Evolutionary conservation across 1,139 yeast species (phyloP).

Genomic region (Blastobotrys apis): DNA sequence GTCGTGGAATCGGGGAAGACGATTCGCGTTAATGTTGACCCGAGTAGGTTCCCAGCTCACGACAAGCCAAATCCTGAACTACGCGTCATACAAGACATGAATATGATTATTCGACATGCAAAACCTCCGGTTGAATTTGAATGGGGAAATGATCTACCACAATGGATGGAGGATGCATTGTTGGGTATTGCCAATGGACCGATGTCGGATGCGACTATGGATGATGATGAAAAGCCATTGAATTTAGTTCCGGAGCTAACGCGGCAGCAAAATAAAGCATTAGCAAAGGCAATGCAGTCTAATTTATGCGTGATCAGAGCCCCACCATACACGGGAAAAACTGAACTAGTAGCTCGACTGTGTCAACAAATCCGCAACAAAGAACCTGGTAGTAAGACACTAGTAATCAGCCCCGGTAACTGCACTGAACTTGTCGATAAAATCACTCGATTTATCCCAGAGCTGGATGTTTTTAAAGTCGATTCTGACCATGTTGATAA

Average conservation of each 20-base stretch:
- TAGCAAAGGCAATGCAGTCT: constrained; percentile 34
- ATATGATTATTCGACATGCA: background rate
- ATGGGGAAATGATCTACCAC: constrained; percentile 27
- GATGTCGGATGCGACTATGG: background rate
- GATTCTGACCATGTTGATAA: background rate
- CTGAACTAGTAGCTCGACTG: constrained; percentile 30
- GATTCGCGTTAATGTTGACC: constrained; percentile 2
- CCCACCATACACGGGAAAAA: constrained; percentile 49
- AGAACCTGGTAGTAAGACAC: background rate
- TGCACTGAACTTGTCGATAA: background rate
- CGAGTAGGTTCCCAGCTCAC: constrained; percentile 8
- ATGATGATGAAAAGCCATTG: background rate
- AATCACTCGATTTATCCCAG: background rate
- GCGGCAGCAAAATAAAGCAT: constrained; percentile 34
- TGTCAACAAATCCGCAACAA: constrained; percentile 29
- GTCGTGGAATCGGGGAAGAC: background rate
- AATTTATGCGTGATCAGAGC: constrained; percentile 43
- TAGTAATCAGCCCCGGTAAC: background rate
- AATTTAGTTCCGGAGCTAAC: constrained; percentile 18
- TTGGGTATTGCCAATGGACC: background rate
- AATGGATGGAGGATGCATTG: constrained; percentile 38
- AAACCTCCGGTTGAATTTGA: background rate
- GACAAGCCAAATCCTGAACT: constrained; percentile 4
- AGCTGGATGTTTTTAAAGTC: background rate
- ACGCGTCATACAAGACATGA: background rate